Conservation (phyloP, 441 rosid species). For the Biscutella laevigata region DNA sequence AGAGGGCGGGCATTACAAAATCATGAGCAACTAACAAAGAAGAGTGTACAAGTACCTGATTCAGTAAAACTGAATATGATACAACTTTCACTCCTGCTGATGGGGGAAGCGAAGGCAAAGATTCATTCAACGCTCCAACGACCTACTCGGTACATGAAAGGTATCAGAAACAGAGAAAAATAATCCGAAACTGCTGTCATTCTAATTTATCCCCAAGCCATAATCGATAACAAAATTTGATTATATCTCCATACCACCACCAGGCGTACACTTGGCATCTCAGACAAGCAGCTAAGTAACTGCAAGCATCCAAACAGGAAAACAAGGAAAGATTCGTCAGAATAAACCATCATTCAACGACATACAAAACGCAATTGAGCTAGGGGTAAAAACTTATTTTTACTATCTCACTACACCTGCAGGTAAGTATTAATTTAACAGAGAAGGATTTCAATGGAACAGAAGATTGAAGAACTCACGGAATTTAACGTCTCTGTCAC, state of each 20-base stretch:
- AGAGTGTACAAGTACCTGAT: constrained; percentile 52
- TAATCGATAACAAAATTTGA: constrained; percentile 9
- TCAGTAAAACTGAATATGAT: constrained; percentile 64
- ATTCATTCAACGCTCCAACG: constrained; percentile 86
- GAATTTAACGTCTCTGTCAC: constrained; percentile 68
- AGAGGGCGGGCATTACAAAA: too few species aligned
- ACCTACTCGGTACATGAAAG: constrained; percentile 38
- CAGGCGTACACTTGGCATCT: constrained; percentile 70
- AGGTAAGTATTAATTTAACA: neutral
- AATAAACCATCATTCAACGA: neutral
- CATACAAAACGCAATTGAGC: neutral
- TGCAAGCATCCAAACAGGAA: constrained; percentile 35
- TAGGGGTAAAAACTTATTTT: neutral
- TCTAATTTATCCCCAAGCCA: neutral
- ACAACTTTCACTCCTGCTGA: constrained; percentile 63
- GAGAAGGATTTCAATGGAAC: neutral
- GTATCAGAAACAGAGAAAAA: constrained; percentile 17
- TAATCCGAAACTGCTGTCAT: neutral
- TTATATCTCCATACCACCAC: constrained; percentile 64
- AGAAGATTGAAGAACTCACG: constrained; percentile 36
- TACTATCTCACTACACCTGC: neutral
- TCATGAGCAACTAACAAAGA: constrained; percentile 1
- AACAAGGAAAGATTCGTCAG: constrained; percentile 7
- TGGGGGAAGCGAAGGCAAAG: constrained; percentile 75
- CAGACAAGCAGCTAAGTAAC: constrained; percentile 76